These are phyloP conservation scores for Pisolithus microcarpus DNA, from an alignment of 768 basidiomycete genomes.

Conservation along the genomic window DNA sequence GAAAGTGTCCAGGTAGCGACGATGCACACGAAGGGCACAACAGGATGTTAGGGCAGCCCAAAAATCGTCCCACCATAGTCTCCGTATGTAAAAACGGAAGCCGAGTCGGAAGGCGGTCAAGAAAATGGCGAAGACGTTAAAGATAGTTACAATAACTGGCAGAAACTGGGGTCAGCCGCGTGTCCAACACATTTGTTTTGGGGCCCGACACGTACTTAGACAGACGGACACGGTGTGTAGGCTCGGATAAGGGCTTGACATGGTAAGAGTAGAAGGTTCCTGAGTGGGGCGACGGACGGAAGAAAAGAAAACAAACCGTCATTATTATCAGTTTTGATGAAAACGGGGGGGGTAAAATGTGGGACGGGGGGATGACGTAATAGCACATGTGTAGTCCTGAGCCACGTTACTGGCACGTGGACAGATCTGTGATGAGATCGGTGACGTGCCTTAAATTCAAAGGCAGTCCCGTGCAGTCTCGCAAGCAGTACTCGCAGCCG, in stretches of 20 bases:
- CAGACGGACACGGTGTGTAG: neutral
- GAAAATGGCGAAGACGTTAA: conserved; percentile 14
- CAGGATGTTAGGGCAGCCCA: conserved; percentile 15
- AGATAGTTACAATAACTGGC: conserved; percentile 13
- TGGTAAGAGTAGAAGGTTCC: neutral
- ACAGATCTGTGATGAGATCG: too few species aligned
- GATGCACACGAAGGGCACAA: conserved; percentile 7
- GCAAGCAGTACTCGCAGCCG: too few species aligned
- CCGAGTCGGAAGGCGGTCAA: conserved; percentile 22
- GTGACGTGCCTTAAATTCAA: too few species aligned
- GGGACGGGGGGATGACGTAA: too few species aligned
- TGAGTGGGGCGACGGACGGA: too few species aligned
- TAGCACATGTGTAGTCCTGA: too few species aligned
- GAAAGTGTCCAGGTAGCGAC: conserved; percentile 9
- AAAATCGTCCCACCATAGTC: conserved; percentile 26
- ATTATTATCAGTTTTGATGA: too few species aligned
- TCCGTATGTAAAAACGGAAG: conserved; percentile 16
- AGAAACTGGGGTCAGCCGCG: neutral
- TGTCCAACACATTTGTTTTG: too few species aligned
- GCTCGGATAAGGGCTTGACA: neutral
- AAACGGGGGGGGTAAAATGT: too few species aligned
- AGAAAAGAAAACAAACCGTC: too few species aligned
- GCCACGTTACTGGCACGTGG: too few species aligned
- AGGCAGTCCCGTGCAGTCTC: too few species aligned
- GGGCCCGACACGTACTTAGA: neutral